Evolutionary conservation across 2,329 filamentous ascomycete genomes (phyloP).

Genomic region (Cadophora luteo-olivacea): DNA sequence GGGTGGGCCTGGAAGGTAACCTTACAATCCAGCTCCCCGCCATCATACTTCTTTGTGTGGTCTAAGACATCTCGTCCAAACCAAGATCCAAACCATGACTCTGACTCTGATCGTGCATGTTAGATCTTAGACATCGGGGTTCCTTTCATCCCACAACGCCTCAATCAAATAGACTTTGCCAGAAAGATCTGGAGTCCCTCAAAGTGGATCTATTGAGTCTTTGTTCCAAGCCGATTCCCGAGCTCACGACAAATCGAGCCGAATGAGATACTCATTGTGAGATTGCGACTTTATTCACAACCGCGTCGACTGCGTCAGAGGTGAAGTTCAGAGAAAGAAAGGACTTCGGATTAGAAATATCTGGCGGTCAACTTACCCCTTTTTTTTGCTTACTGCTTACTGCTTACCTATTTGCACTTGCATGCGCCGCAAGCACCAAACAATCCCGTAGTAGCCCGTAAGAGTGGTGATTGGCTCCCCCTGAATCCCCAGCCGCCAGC

Average conservation of each 20-base stretch:
- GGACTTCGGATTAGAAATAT: neutral
- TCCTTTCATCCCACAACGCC: neutral
- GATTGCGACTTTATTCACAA: neutral
- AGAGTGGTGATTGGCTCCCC: slow-evolving; percentile 7
- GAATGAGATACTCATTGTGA: neutral
- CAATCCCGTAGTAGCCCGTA: neutral
- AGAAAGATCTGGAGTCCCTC: neutral
- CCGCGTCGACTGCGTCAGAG: neutral
- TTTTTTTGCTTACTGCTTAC: neutral
- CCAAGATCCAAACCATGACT: neutral
- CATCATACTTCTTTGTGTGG: neutral
- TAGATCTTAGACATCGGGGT: neutral
- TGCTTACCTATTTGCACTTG: neutral
- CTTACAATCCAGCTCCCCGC: no score
- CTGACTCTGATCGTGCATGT: neutral
- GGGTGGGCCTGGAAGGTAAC: no score
- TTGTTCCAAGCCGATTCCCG: neutral
- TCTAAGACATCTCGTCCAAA: neutral
- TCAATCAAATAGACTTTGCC: neutral
- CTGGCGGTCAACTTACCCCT: neutral
- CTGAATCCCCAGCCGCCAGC: slow-evolving; percentile 22
- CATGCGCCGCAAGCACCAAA: neutral
- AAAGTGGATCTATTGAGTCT: neutral
- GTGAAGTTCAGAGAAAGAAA: neutral
- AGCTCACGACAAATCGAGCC: neutral